Evolutionary conservation across 352 stramenopile species (phyloP).

Genomic region (Pythium chondricola): DNA sequence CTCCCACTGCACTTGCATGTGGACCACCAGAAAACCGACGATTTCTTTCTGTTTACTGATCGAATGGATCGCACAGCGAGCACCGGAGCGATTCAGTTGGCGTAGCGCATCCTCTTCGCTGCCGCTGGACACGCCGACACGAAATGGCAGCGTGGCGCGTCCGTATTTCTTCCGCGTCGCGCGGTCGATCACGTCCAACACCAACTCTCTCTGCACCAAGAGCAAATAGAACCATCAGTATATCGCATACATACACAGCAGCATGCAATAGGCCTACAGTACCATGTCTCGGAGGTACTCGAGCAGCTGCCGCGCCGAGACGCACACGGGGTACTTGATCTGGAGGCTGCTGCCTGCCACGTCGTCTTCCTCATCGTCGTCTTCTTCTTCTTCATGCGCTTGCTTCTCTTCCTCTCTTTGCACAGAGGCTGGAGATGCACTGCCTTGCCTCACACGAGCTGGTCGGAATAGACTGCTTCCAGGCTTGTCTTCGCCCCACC

Average conservation of each 20-base stretch:
- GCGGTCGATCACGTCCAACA: constrained; percentile 61
- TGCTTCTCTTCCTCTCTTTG: too few relatives aligned
- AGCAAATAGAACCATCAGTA: not conserved
- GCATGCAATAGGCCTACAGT: not conserved
- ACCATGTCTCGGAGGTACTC: constrained; percentile 60
- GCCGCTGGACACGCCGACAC: not conserved
- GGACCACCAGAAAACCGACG: constrained; percentile 18
- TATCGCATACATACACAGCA: not conserved
- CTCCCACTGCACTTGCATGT: constrained; percentile 19
- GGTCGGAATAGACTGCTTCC: constrained; percentile 44
- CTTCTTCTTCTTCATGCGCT: constrained; percentile 3
- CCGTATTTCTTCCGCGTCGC: constrained; percentile 31
- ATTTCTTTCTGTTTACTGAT: not conserved
- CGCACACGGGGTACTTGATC: constrained; percentile 42
- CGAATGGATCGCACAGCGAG: constrained; percentile 19
- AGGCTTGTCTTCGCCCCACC: constrained; percentile 46
- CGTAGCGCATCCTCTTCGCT: constrained; percentile 3
- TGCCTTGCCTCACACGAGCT: constrained; percentile 2
- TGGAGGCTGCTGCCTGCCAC: constrained; percentile 17
- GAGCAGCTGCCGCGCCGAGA: constrained; percentile 25
- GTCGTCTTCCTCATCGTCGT: not conserved
- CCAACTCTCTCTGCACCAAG: constrained; percentile 28
- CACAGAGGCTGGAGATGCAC: too few relatives aligned
- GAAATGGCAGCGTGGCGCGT: constrained; percentile 18
- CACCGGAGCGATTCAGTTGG: constrained; percentile 36